A percentile compares a stretch with the other conserved stretches of the same genome.
phyloP scores from a whole-genome alignment of 2,329 filamentous ascomycete genomes.

The Xylaria sp. region DNA sequence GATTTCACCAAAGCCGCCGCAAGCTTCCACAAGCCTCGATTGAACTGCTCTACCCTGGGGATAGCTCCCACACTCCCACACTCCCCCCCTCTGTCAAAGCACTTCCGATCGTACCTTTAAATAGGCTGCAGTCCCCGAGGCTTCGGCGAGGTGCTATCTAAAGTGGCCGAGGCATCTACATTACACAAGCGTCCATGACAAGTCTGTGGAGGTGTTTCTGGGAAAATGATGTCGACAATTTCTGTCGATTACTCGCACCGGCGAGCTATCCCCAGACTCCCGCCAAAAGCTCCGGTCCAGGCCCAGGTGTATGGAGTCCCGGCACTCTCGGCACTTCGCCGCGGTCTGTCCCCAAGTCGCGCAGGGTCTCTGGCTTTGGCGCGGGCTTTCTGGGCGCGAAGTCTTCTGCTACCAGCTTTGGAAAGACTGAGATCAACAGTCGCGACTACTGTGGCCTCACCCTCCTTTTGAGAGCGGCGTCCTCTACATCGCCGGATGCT shows the following conservation, averaged over 20 bases:
- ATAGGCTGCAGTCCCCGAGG: slow-evolving; percentile 88
- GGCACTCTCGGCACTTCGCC: slow-evolving; percentile 62
- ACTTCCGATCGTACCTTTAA: slow-evolving; percentile 77
- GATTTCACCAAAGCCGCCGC: slow-evolving; percentile 8
- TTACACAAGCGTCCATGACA: slow-evolving; percentile 36
- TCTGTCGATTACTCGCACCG: slow-evolving; percentile 86
- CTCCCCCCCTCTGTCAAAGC: slow-evolving; percentile 47
- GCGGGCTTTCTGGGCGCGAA: slow-evolving; percentile 58
- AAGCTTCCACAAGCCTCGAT: slow-evolving; percentile 13
- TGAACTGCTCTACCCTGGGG: slow-evolving; percentile 19
- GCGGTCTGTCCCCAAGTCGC: slow-evolving; percentile 60
- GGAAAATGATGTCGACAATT: slow-evolving; percentile 96
- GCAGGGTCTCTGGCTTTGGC: slow-evolving; percentile 64
- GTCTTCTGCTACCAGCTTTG: slow-evolving; percentile 56
- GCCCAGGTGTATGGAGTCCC: slow-evolving; percentile 54
- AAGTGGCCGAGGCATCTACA: slow-evolving; percentile 75
- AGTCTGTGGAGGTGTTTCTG: slow-evolving; percentile 92
- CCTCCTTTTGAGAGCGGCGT: slow-evolving; percentile 84
- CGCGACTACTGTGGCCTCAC: slow-evolving; percentile 86
- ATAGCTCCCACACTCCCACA: slow-evolving; percentile 33
- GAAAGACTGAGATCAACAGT: slow-evolving; percentile 80
- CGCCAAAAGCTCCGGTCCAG: slow-evolving; percentile 61
- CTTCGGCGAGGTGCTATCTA: slow-evolving; percentile 77
- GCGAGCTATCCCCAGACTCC: slow-evolving; percentile 67
- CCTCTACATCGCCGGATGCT: slow-evolving; percentile 76